phyloP scores from a whole-genome alignment of 345 rosid species.

The Populus euphratica region DNA sequence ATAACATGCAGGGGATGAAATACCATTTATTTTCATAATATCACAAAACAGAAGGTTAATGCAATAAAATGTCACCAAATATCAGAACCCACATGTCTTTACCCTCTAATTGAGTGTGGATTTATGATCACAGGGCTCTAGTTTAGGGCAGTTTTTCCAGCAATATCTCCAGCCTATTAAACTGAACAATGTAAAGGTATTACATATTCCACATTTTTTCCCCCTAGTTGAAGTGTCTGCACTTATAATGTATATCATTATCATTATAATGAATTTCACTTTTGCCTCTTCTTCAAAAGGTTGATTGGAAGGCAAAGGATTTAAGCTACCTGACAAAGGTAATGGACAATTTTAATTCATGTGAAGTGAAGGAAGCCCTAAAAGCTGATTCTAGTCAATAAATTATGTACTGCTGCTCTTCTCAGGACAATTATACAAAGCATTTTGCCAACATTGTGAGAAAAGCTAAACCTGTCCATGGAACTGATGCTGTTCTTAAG shows the following conservation, averaged over 20 bases:
- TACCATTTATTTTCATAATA: background rate
- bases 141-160: constrained; percentile 87
- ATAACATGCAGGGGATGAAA: background rate
- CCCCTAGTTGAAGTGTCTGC: background rate
- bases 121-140: constrained; percentile 68
- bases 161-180: constrained; percentile 90
- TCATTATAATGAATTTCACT: constrained; percentile 1
- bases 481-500: constrained; percentile 64
- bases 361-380: background rate
- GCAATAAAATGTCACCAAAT: background rate
- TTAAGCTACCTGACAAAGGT: constrained; percentile 90
- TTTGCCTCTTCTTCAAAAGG: constrained; percentile 40
- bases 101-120: background rate
- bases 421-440: constrained; percentile 62
- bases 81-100: background rate
- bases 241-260: constrained; percentile 12
- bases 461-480: constrained; percentile 63
- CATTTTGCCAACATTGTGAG: constrained; percentile 61
- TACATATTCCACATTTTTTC: background rate
- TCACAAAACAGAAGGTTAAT: background rate
- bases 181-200: constrained; percentile 80
- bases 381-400: constrained; percentile 7
- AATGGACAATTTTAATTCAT: constrained; percentile 12
- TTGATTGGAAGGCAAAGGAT: constrained; percentile 85
- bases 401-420: constrained; percentile 22